Conservation (phyloP, 2,329 filamentous ascomycete species). For the Pseudogymnoascus sp. region DNA sequence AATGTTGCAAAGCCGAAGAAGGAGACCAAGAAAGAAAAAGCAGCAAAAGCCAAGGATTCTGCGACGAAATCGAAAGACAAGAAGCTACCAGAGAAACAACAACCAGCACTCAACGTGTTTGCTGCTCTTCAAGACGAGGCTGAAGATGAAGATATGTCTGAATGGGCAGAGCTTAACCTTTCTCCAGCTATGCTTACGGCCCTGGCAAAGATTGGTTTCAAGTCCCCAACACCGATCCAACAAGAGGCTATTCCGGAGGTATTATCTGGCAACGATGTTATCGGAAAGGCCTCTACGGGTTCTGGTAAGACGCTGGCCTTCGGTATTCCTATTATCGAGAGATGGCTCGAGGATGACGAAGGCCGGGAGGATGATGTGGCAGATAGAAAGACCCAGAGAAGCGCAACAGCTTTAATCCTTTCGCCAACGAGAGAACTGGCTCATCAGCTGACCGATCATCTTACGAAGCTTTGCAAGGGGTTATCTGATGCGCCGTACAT, state of each 20-base stretch:
- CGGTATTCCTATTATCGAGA: conserved; percentile 84
- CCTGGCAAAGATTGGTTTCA: conserved; percentile 71
- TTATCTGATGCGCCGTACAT: conserved; percentile 58
- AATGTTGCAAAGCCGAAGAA: conserved; percentile 19
- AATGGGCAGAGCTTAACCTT: conserved; percentile 68
- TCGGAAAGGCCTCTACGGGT: conserved; percentile 92
- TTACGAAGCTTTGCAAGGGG: conserved; percentile 62
- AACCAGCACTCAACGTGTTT: conserved; percentile 22
- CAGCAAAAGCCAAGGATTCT: conserved; percentile 22
- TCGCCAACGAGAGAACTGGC: conserved; percentile 91
- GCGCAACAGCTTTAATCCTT: conserved; percentile 68
- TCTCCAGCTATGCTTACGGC: conserved; percentile 64
- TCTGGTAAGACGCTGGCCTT: conserved; percentile 96
- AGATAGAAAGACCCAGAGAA: conserved; percentile 30
- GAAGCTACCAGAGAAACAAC: conserved; percentile 19
- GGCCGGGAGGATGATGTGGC: conserved; percentile 34
- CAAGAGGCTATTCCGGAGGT: conserved; percentile 71
- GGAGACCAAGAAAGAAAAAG: conserved; percentile 26
- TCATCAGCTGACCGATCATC: conserved; percentile 79
- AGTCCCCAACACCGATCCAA: conserved; percentile 77
- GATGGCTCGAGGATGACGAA: conserved; percentile 53
- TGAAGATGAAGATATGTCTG: conserved; percentile 62
- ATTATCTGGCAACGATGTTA: conserved; percentile 75
- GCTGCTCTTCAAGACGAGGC: conserved; percentile 43
- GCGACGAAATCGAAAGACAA: conserved; percentile 26